These are phyloP conservation scores for Daedalea quercina DNA, from an alignment of 768 basidiomycete genomes.

Conservation along the genomic window DNA sequence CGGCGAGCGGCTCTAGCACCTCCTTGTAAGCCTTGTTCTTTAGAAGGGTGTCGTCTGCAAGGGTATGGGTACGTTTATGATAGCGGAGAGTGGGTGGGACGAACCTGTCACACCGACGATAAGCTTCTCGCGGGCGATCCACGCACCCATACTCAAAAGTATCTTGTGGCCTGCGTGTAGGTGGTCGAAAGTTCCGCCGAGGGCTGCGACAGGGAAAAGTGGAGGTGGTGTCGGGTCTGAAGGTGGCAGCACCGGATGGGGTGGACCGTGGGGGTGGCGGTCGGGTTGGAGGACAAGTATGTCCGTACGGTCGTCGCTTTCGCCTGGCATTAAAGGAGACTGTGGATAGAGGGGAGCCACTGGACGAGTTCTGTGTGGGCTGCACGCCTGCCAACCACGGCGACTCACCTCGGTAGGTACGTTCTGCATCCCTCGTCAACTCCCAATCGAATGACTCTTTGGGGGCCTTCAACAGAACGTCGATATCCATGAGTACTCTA, in stretches of 20 bases:
- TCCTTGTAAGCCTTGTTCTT: constrained; percentile 64
- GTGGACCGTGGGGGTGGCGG: constrained; percentile 4
- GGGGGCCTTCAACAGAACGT: constrained; percentile 65
- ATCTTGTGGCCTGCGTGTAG: constrained; percentile 97
- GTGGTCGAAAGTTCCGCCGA: constrained; percentile 98
- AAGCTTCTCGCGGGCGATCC: constrained; percentile 71
- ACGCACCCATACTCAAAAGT: constrained; percentile 85
- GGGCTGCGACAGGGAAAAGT: constrained; percentile 61
- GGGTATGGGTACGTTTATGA: not conserved
- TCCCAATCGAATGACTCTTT: constrained; percentile 35
- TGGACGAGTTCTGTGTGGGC: not conserved
- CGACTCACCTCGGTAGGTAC: constrained; percentile 18
- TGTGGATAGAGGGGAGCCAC: not conserved
- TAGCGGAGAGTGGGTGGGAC: constrained; percentile 8
- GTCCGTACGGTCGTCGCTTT: not conserved
- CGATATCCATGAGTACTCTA: constrained; percentile 69
- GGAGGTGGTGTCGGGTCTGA: constrained; percentile 17
- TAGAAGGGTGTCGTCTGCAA: constrained; percentile 62
- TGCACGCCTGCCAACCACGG: constrained; percentile 3
- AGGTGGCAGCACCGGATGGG: constrained; percentile 2
- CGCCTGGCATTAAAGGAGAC: constrained; percentile 3
- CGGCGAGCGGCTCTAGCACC: constrained; percentile 54
- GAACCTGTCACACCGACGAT: constrained; percentile 87
- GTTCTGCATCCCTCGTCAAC: constrained; percentile 30
- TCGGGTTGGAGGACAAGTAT: constrained; percentile 14